Evolutionary conservation across 192 early-diverging fungal genomes (phyloP).

Genomic region (Coemansia guatemalensis): DNA sequence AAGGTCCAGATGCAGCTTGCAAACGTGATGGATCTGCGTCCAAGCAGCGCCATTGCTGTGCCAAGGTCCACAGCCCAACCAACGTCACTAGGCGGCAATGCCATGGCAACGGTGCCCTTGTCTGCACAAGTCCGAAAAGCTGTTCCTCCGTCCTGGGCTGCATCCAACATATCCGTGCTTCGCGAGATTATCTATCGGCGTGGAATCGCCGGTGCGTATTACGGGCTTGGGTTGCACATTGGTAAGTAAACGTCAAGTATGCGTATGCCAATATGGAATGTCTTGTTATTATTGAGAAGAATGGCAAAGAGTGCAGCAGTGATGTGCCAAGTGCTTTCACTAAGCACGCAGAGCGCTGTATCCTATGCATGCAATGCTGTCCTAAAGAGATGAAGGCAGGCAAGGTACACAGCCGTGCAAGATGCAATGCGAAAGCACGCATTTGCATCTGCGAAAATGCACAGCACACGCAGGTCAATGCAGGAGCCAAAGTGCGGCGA

Average conservation of each 20-base stretch:
- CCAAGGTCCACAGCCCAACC: constrained; percentile 8
- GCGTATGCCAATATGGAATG: neutral
- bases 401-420: neutral
- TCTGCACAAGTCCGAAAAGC: neutral
- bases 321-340: neutral
- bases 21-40: constrained; percentile 55
- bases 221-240: constrained; percentile 44
- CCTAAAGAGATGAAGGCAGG: neutral
- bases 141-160: constrained; percentile 25
- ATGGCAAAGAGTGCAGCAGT: neutral
- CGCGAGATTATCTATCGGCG: constrained; percentile 42
- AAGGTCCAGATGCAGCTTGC: constrained; percentile 77
- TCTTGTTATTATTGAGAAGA: neutral
- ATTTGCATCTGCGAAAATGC: neutral
- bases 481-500: neutral
- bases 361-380: neutral
- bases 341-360: neutral
- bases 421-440: neutral
- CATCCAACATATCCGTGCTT: constrained; percentile 40
- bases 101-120: constrained; percentile 4
- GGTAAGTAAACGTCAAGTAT: constrained; percentile 22
- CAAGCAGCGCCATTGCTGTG: constrained; percentile 1
- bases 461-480: neutral
- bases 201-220: constrained; percentile 42
- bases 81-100: constrained; percentile 3